Evolutionary conservation across 2,329 filamentous ascomycete species (phyloP).

Genomic region (Aspergillus pseudoterreus): DNA sequence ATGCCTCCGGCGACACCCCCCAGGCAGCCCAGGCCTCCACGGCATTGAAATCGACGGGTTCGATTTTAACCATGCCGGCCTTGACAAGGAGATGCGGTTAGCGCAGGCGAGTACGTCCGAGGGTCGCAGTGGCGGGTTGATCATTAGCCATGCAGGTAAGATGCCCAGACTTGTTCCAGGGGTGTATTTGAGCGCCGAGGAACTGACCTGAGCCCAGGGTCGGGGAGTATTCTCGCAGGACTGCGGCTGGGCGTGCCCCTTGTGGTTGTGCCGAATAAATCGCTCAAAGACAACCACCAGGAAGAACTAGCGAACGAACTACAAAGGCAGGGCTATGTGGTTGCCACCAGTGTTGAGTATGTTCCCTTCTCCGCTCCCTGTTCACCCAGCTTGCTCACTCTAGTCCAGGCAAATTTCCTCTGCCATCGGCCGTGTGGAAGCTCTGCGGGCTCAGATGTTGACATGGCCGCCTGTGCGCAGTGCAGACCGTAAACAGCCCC

Average conservation of each 20-base stretch:
- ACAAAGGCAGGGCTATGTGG: slow-evolving; percentile 68
- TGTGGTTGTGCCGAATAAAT: slow-evolving; percentile 84
- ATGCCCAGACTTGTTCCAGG: slow-evolving; percentile 6
- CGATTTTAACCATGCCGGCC: slow-evolving; percentile 59
- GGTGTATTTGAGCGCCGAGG: neutral
- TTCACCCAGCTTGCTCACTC: slow-evolving; percentile 13
- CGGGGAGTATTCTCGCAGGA: slow-evolving; percentile 82
- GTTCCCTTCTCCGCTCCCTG: no score
- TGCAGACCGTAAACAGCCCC: slow-evolving; percentile 39
- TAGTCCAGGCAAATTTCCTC: slow-evolving; percentile 42
- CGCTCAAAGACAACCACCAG: slow-evolving; percentile 86
- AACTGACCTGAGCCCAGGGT: slow-evolving; percentile 54
- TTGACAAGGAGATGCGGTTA: slow-evolving; percentile 57
- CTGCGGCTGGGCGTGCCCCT: slow-evolving; percentile 70
- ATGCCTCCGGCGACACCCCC: slow-evolving; percentile 23
- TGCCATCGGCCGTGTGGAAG: slow-evolving; percentile 49
- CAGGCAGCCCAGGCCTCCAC: slow-evolving; percentile 22
- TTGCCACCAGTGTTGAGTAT: slow-evolving; percentile 67
- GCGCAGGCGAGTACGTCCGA: slow-evolving; percentile 44
- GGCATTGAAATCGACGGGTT: slow-evolving; percentile 59
- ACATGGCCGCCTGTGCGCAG: slow-evolving; percentile 51
- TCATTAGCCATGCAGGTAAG: slow-evolving; percentile 85
- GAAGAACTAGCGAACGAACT: slow-evolving; percentile 78
- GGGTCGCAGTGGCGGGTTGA: slow-evolving; percentile 57
- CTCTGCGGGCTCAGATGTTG: slow-evolving; percentile 39